Base-by-base conservation (phyloP, 2,329 filamentous ascomycete species). In the Sarocladium oryzae region DNA sequence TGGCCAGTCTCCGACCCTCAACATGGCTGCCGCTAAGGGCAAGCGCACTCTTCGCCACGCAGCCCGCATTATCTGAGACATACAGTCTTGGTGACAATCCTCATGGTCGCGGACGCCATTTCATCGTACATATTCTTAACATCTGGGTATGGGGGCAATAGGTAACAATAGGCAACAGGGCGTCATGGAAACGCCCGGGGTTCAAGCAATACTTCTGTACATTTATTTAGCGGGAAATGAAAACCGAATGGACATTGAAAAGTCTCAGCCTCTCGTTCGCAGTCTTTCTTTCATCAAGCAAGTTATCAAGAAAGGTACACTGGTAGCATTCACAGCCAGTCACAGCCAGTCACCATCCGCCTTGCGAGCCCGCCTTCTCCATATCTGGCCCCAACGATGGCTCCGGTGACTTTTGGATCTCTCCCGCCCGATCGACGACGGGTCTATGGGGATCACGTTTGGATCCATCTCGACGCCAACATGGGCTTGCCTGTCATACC, bases 381-480 rank as follows among this genome's bases (percentile, higher is more conserved):
- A n/a, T n/a, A n/a, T n/a, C n/a, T n/a, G n/a, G n/a, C n/a, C n/a
- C n/a, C n/a, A n/a, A n/a, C n/a, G n/a, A n/a, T n/a, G n/a, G n/a
- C n/a, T 32, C 13, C 28, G 7, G 28, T 13, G 28, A 32, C 28
- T 7, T 32, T 32, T 32, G 13, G 10, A 24, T 13, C 21, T 28
- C 6, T 38, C 11, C 21, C 3, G 16, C 24, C 50, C 33, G 4
- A 54, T 13, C 6, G 52, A 55, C 2, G 51, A 21, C 0, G 53
- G 53, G 20, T 63, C 38, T 0, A 66, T 41, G 0, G 49, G 58
- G 0, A 67, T 65, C 0, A 78, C 69, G 50, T 71, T 70, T 0
- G 73, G 71, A 21, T 72, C 66, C 21, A 68, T 59, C 30, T 83
- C 79, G 38, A 82, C 74, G 0, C 79, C 79, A 0, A 77, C 53